phyloP scores from a whole-genome alignment of 257 asterid species.

The Misopates orontium region DNA sequence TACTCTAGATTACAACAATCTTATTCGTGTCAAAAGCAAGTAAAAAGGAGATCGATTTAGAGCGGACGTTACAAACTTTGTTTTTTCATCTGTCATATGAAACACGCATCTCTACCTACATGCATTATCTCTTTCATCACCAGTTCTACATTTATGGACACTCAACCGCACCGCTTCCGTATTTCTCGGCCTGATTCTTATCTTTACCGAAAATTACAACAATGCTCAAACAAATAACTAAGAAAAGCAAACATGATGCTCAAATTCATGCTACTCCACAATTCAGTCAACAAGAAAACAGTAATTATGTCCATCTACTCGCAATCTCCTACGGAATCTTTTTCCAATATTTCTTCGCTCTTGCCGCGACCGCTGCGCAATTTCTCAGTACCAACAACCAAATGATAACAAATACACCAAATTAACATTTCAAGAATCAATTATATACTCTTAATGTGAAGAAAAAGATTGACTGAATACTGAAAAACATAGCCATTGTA shows the following conservation, averaged over 20 bases:
- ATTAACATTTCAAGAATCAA: neutral
- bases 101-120: constrained; percentile 1
- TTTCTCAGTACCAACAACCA: neutral
- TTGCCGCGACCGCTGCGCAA: neutral
- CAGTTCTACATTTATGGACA: constrained; percentile 12
- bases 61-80: constrained; percentile 19
- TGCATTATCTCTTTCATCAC: neutral
- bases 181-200: constrained; percentile 22
- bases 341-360: neutral
- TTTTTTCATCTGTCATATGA: constrained; percentile 12
- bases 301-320: neutral
- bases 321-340: neutral
- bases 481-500: neutral
- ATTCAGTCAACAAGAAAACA: neutral
- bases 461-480: too few species aligned
- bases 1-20: constrained; percentile 19
- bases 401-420: neutral
- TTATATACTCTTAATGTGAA: neutral
- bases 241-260: neutral
- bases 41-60: constrained; percentile 16
- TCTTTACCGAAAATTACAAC: constrained; percentile 14
- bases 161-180: constrained; percentile 19
- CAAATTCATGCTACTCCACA: neutral
- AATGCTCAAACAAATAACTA: neutral
- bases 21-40: constrained; percentile 2